A percentile compares a stretch with the other conserved stretches of the same genome.
Conservation (phyloP, 176 grass and related monocot genomes). For the Rhynchospora breviuscula region DNA sequence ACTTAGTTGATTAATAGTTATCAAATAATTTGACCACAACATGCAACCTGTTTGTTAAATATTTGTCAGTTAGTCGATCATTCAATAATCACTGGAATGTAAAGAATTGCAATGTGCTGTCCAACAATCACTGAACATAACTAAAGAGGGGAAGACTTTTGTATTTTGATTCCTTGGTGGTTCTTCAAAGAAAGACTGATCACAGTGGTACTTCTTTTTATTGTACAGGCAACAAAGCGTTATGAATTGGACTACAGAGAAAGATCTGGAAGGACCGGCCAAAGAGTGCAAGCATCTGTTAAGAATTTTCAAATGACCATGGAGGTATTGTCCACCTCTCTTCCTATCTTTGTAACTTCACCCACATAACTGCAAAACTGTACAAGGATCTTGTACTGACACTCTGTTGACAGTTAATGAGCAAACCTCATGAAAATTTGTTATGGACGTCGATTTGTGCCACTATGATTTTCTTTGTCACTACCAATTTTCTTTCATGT, state of each 20-base stretch:
- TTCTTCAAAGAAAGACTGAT: not conserved
- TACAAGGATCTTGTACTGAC: not conserved
- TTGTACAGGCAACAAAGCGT: slow-evolving; percentile 52
- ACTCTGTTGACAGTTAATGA: not conserved
- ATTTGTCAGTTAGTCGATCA: too few relatives aligned
- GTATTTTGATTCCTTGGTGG: too few relatives aligned
- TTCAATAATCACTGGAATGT: not conserved
- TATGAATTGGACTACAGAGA: slow-evolving; percentile 95
- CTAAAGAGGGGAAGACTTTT: too few relatives aligned
- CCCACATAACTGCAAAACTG: not conserved
- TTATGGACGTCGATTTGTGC: not conserved
- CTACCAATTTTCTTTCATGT: too few relatives aligned
- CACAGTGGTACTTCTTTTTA: not conserved
- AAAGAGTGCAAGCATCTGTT: slow-evolving; percentile 77
- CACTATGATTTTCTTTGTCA: not conserved
- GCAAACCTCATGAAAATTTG: not conserved
- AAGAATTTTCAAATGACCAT: slow-evolving; percentile 91
- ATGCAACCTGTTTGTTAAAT: not conserved
- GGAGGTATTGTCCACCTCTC: slow-evolving; percentile 37
- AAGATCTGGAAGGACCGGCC: slow-evolving; percentile 69
- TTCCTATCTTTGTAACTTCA: not conserved
- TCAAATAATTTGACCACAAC: not conserved
- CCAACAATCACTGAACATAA: not conserved
- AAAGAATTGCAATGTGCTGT: not conserved
- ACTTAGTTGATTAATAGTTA: too few relatives aligned